Conservation (phyloP, 345 rosid genomes). For the Ceriops decandra region DNA sequence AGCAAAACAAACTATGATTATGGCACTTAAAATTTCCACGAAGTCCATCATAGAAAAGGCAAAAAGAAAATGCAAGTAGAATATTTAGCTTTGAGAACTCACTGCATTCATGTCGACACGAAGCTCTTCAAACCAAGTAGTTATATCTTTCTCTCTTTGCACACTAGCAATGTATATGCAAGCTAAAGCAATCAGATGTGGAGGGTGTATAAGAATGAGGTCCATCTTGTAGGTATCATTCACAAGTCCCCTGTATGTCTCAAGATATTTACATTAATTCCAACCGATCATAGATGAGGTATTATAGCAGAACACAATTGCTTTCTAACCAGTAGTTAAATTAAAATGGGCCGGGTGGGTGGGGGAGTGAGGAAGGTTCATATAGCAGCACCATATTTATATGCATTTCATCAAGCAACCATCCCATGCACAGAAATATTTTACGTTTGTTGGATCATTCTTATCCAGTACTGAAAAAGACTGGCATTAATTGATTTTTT, state of each 20-base stretch:
- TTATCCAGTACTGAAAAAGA: no score
- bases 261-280: not conserved
- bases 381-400: no score
- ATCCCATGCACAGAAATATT: no score
- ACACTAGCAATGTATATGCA: conserved; percentile 85
- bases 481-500: no score
- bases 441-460: no score
- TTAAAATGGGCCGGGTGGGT: no score
- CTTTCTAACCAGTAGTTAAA: no score
- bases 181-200: conserved; percentile 83
- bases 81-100: conserved; percentile 27
- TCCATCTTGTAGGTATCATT: conserved; percentile 98
- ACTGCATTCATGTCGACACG: conserved; percentile 95
- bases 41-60: not conserved
- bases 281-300: not conserved
- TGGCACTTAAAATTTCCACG: not conserved
- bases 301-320: no score
- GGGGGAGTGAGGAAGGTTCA: no score
- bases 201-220: conserved; percentile 83
- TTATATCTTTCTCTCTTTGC: conserved; percentile 66
- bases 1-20: not conserved
- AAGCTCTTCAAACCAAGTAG: conserved; percentile 98
- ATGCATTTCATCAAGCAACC: no score
- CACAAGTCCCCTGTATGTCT: conserved; percentile 71
- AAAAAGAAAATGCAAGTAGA: not conserved